Evolutionary conservation across 2,329 filamentous ascomycete species (phyloP).

Genomic region (Sphaerulina populicola): DNA sequence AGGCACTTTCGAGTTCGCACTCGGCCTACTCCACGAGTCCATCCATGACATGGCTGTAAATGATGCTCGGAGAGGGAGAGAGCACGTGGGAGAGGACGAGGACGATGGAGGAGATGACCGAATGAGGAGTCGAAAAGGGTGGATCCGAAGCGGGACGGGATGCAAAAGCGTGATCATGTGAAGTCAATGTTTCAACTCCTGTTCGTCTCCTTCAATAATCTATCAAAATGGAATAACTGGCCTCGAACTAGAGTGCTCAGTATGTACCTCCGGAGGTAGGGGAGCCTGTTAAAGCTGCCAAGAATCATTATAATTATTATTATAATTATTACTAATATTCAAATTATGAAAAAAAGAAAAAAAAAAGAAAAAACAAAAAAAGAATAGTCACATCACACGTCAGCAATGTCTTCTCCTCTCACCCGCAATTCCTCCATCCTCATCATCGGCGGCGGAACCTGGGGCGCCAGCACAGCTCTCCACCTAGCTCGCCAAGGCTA

Average conservation of each 20-base stretch:
- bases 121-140: background rate
- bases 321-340: too few relatives aligned
- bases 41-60: constrained; percentile 40
- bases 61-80: background rate
- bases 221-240: too few relatives aligned
- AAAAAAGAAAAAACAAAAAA: too few relatives aligned
- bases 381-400: background rate
- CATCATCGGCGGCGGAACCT: constrained; percentile 46
- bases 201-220: too few relatives aligned
- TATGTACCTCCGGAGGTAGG: too few relatives aligned
- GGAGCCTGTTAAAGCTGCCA: too few relatives aligned
- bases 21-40: constrained; percentile 35
- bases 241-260: too few relatives aligned
- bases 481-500: constrained; percentile 45
- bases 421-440: constrained; percentile 26
- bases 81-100: too few relatives aligned
- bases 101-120: background rate
- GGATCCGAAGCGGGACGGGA: background rate
- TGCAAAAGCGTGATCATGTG: background rate
- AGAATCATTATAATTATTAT: too few relatives aligned
- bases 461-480: constrained; percentile 47
- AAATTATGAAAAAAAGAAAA: too few relatives aligned
- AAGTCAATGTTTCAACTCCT: background rate
- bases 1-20: constrained; percentile 21
- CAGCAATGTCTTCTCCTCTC: constrained; percentile 2